Percentiles rank a stretch among this genome's conserved stretches.
phyloP scores from a whole-genome alignment of 306 rosid genomes.

The Cucurbita ficifolia region DNA sequence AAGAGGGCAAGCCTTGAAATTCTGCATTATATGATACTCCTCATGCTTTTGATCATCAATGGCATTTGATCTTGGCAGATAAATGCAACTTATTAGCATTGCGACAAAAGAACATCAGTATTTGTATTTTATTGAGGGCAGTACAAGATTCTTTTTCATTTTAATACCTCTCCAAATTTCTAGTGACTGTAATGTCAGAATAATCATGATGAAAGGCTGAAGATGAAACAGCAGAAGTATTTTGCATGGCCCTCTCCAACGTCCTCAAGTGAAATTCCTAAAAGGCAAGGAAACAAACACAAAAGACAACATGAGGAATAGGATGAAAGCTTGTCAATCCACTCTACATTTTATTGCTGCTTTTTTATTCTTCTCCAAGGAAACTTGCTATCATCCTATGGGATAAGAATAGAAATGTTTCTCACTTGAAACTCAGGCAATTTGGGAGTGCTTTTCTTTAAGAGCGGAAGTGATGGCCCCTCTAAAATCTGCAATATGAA shows the following conservation, averaged over 20 bases:
- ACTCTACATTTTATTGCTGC: neutral
- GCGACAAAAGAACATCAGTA: neutral
- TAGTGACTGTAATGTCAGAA: constrained; percentile 25
- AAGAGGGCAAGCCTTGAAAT: constrained; percentile 66
- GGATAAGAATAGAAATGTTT: neutral
- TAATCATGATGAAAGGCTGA: constrained; percentile 36
- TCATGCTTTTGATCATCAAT: constrained; percentile 29
- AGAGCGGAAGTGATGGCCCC: constrained; percentile 70
- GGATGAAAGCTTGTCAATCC: neutral
- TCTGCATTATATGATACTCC: constrained; percentile 25
- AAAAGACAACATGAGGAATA: constrained; percentile 7
- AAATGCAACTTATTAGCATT: neutral
- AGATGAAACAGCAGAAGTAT: constrained; percentile 38
- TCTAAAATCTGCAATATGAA: constrained; percentile 53
- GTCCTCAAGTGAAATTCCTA: constrained; percentile 88
- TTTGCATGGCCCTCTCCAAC: constrained; percentile 74
- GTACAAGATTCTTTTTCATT: neutral
- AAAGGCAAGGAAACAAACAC: constrained; percentile 18
- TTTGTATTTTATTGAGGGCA: neutral
- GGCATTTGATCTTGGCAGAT: constrained; percentile 42
- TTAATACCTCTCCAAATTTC: constrained; percentile 44
- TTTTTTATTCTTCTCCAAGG: neutral
- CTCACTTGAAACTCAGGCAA: constrained; percentile 90
- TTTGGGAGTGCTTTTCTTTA: constrained; percentile 60
- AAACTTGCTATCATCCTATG: neutral